Conservation (phyloP, 1,284 basidiomycete species). For the Pseudozyma tsukubaensis region DNA sequence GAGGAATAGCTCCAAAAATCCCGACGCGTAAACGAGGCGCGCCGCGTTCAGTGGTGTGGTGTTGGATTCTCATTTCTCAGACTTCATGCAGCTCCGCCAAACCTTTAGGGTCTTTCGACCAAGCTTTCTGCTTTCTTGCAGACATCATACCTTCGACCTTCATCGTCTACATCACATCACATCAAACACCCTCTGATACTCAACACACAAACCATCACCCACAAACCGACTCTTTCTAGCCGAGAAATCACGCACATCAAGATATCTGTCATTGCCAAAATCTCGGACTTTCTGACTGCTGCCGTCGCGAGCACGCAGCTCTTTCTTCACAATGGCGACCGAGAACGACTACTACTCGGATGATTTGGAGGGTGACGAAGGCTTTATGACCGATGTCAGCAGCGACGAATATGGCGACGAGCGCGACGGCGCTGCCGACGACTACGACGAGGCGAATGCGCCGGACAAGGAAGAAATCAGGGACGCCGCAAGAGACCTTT, state of each 20-base stretch:
- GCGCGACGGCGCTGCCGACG: constrained; percentile 1
- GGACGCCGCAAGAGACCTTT: constrained; percentile 57
- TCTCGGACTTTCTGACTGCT: not conserved
- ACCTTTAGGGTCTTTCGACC: not conserved
- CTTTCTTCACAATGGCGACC: constrained; percentile 23
- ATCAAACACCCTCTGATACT: not conserved
- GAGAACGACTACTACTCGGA: constrained; percentile 52
- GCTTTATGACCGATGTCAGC: constrained; percentile 38
- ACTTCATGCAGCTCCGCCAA: constrained; percentile 19
- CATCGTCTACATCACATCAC: not conserved
- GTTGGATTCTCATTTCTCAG: constrained; percentile 32
- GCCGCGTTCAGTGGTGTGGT: constrained; percentile 43
- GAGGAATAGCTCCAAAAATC: not conserved
- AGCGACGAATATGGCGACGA: constrained; percentile 32
- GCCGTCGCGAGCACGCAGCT: not conserved
- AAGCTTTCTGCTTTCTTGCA: not conserved
- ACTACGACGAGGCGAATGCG: constrained; percentile 31
- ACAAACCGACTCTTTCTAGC: not conserved
- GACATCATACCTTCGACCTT: not conserved
- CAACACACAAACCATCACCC: no score
- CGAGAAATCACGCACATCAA: not conserved
- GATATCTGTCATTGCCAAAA: no score
- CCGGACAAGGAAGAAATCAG: constrained; percentile 54
- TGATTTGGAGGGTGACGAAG: constrained; percentile 54
- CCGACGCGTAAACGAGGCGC: constrained; percentile 30